phyloP scores from a whole-genome alignment of 441 rosid species.

The Populus hybrid region DNA sequence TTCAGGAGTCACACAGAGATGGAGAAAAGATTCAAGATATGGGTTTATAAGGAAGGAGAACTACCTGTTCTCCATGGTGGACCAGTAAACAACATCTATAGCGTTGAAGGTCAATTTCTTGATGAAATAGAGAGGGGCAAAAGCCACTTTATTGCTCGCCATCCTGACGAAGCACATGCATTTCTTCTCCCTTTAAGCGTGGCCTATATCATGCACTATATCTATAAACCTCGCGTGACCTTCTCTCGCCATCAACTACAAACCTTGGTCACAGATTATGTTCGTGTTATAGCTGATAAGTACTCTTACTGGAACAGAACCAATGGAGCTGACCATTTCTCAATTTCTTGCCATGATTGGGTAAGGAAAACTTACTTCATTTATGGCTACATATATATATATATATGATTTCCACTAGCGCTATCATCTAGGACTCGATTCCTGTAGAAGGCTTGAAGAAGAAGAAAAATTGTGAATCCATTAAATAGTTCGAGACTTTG shows the following conservation, averaged over 20 bases:
- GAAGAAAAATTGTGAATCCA: too few species aligned
- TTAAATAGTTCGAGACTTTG: too few species aligned
- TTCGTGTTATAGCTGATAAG: slow-evolving; percentile 28
- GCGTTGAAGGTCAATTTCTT: slow-evolving; percentile 64
- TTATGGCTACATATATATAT: neutral
- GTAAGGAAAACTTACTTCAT: slow-evolving; percentile 15
- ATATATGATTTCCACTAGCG: too few species aligned
- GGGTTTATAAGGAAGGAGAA: slow-evolving; percentile 53
- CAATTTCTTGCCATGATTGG: slow-evolving; percentile 55
- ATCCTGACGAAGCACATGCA: slow-evolving; percentile 49
- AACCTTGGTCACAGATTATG: slow-evolving; percentile 35
- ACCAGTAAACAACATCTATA: slow-evolving; percentile 41
- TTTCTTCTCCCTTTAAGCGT: slow-evolving; percentile 56
- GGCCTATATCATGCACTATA: slow-evolving; percentile 32
- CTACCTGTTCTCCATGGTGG: slow-evolving; percentile 47
- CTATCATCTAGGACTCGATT: too few species aligned
- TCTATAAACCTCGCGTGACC: slow-evolving; percentile 46
- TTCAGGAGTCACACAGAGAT: slow-evolving; percentile 59
- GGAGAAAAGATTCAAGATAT: slow-evolving; percentile 53
- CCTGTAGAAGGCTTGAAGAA: too few species aligned
- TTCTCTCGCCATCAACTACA: slow-evolving; percentile 36
- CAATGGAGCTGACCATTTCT: slow-evolving; percentile 42
- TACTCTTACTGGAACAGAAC: slow-evolving; percentile 36
- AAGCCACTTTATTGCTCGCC: slow-evolving; percentile 35
- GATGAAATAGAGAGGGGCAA: slow-evolving; percentile 44